Evolutionary conservation across 2,329 filamentous ascomycete species (phyloP).

Genomic region (Didymella arachidicola): DNA sequence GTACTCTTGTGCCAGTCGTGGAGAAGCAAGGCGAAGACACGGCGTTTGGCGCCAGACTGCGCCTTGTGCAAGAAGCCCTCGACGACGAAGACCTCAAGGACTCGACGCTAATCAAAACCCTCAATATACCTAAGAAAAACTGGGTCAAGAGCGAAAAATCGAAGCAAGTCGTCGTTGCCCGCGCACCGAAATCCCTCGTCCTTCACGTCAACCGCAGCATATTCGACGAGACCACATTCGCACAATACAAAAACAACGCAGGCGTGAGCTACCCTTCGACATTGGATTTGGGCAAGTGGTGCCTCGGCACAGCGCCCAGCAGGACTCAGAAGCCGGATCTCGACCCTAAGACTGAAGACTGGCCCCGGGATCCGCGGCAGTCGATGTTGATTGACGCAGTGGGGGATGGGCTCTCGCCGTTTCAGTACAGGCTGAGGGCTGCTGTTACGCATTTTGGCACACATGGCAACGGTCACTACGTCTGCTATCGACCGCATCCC

Average conservation of each 20-base stretch:
- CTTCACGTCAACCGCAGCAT: constrained; percentile 92
- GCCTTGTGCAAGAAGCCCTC: constrained; percentile 73
- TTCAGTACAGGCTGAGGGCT: constrained; percentile 78
- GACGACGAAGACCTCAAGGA: constrained; percentile 76
- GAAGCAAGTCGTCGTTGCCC: constrained; percentile 84
- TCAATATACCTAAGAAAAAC: constrained; percentile 63
- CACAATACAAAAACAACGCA: constrained; percentile 83
- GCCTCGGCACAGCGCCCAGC: constrained; percentile 66
- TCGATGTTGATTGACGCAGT: constrained; percentile 71
- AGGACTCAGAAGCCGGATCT: constrained; percentile 39
- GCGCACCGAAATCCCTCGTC: constrained; percentile 79
- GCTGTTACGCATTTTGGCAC: constrained; percentile 88
- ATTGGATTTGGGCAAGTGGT: constrained; percentile 85
- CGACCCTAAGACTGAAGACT: constrained; percentile 64
- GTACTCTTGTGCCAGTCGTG: constrained; percentile 38
- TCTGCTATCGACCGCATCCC: constrained; percentile 82
- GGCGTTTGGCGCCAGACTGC: constrained; percentile 63
- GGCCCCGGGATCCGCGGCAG: constrained; percentile 71
- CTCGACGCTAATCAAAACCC: constrained; percentile 60
- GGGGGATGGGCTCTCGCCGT: constrained; percentile 46
- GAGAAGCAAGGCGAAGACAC: constrained; percentile 46
- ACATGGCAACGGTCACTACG: constrained; percentile 95
- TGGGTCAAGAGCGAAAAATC: constrained; percentile 84
- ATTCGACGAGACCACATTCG: constrained; percentile 83
- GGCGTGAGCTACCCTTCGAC: constrained; percentile 76